Evolutionary conservation across 495 filamentous ascomycete genomes (phyloP).

Genomic region (Podospora didyma): DNA sequence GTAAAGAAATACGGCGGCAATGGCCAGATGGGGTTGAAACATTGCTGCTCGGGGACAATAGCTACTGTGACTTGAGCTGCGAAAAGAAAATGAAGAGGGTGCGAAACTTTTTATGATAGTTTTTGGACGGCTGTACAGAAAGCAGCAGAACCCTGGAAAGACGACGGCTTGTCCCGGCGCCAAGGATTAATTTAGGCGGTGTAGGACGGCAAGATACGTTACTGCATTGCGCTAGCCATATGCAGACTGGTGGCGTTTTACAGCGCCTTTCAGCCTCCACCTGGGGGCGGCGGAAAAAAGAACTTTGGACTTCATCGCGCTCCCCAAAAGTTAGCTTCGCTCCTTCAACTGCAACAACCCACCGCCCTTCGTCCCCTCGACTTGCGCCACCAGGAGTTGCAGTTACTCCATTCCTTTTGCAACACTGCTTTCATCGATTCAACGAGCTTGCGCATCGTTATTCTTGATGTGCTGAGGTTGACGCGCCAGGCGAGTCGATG

Average conservation of each 20-base stretch:
- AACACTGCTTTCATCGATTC: neutral
- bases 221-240: slow-evolving; percentile 4
- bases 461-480: slow-evolving; percentile 16
- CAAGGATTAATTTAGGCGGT: too few relatives aligned
- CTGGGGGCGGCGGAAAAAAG: slow-evolving; percentile 18
- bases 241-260: slow-evolving; percentile 10
- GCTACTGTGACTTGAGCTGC: too few relatives aligned
- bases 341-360: slow-evolving; percentile 1
- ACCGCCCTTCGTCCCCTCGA: slow-evolving; percentile 7
- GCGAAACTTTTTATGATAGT: too few relatives aligned
- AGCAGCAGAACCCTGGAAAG: too few relatives aligned
- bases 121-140: too few relatives aligned
- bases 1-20: too few relatives aligned
- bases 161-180: too few relatives aligned
- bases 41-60: too few relatives aligned
- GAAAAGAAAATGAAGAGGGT: too few relatives aligned
- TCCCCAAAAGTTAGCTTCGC: slow-evolving; percentile 6
- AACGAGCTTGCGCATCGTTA: neutral
- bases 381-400: slow-evolving; percentile 5
- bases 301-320: slow-evolving; percentile 1
- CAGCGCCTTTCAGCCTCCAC: slow-evolving; percentile 26
- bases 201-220: neutral
- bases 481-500: slow-evolving; percentile 23
- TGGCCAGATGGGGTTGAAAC: too few relatives aligned
- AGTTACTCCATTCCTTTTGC: slow-evolving; percentile 2